Evolutionary conservation across 2,329 filamentous ascomycete species (phyloP), one percentile per base, ranked within the genome.

Genomic region (Clonostachys sp.): DNA sequence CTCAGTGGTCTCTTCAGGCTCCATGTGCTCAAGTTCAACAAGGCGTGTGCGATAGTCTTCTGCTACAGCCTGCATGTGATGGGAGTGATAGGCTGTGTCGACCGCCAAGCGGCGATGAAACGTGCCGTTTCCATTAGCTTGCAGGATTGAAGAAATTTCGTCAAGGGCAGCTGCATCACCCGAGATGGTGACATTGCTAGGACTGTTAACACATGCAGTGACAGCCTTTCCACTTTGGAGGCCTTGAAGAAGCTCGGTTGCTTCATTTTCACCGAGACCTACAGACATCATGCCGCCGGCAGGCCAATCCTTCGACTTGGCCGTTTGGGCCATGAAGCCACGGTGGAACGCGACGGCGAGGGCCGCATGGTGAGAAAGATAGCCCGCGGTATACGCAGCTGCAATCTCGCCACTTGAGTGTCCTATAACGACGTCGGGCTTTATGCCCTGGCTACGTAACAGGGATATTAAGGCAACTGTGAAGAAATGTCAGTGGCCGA

Each of bases 131-230:
- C 18, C 45, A 18, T 50, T 3, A 14, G 46, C 16, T 2, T 45
- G 16, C 12, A 39, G 30, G 1, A 12, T 41, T 33, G 35, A 2
- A 47, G 33, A 2, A 17, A 40, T 13, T 38, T 42, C 45, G 44
- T 45, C 7, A 48, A 47, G 5, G n/a, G 60, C 58, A 3, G 59
- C 53, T 1, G 65, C 63, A 45, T 72, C 70, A 10, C 74, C 74
- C 0, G 74, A 75, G 0, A 78, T 61, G 0, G 75, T 78, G 12
- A 73, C 55, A 45, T 67, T 77, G 1, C 62, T 58, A 1, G 74
- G 73, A 40, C 71, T 74, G 60, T 78, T 79, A 50, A 70, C 65
- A 52, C 74, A 74, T 7, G 62, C 67, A 36, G 67, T 55, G 2
- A 45, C 50, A 3, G 55, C 49, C 7, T n/a, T 46, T 4, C 46